Evolutionary conservation across 2,329 filamentous ascomycete genomes (phyloP), one percentile per base, ranked within the genome.

Genomic region (Tricladium varicosporioides): DNA sequence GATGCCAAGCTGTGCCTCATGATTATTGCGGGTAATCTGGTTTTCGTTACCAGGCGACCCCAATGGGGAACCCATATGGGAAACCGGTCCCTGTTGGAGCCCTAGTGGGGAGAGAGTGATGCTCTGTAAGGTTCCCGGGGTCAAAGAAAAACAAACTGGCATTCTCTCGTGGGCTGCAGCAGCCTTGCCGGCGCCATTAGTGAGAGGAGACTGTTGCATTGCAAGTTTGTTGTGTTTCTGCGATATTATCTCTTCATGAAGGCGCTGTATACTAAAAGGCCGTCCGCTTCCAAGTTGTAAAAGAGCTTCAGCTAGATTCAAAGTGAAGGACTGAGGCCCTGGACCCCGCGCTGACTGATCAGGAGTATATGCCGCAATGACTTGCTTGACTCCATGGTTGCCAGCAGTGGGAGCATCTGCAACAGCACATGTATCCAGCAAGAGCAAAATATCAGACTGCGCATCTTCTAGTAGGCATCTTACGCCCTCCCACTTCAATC

Each of bases 401-500:
- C 80, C 79, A 4, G 77, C 73, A 51, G 76, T 70, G 1, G 78
- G 72, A 10, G 75, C 73, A 59, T 86, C 80, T 31, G 77, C 75
- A n/a, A 79, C 69, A 10, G 80, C 78, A 65, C 82, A 85, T n/a
- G 81, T 82, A 68, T 87, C 84, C 22, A 87, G 75, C 11, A 87
- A 71, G 5, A 87, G 72, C 13, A 87, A 75, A 36, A 87, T 82
- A 67, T 87, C 84, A 3, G 83, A 84, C 59, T 80, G 79, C 1
- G 81, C 79, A 67, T 87, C 83, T 61, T 87, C 83, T 51, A 87
- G 78, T 14, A 86, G 71, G 65, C 80, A 84, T 55, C 82, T 79
- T 1, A 87, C 76, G n/a, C 80, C 80, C 62, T 81, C 79, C 84
- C 84, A 87, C 64, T 81, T 85, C 27, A 87, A 72, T 69, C 79